Evolutionary conservation across 805 yeast genomes (phyloP), one percentile per base, ranked within the genome.

Genomic region (Candida yuanshanica): DNA sequence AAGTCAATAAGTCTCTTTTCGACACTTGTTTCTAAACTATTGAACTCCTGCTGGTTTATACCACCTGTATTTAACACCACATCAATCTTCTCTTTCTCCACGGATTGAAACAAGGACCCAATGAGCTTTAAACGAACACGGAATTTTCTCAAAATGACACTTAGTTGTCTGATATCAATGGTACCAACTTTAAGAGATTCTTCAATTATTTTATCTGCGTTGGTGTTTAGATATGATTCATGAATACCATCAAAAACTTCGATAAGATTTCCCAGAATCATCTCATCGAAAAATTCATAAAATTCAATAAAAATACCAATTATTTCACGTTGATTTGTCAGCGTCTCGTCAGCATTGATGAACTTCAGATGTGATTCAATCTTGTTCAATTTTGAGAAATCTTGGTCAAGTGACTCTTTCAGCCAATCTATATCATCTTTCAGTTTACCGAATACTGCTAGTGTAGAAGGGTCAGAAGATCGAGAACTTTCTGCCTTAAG

Each of bases 321-420:
- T n/a, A 42, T 38, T 14, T 42, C 45, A 10, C 20, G 35, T 32
- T 42, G 45, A 13, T 31, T 42, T 6, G 45, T 42, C 16, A 38
- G 23, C 2, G 45, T 42, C 25, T 42, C 45, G 23, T 42, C 45
- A 6, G 45, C 45, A 27, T 42, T 42, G 2, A 42, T 12, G 22
- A 42, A 42, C 20, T 42, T 42, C 7, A 42, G 16, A 23, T 42
- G 45, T 16, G 31, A 18, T 23, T 42, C 45, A 4, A 42, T 32
- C 21, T 38, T 35, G 20, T 20, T 25, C 8, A 42, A 17, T 18
- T 38, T 42, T 7, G 23, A 5, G n/a, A 42, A 18, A 20, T 42
- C 45, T 4, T 35, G 20, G 10, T 24, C 36, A 4, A 38, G 14
- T 9, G 45, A 38, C 8, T 42, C 45, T 14, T 38, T 32, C 18